These are phyloP conservation scores for carrot (Daucus carota) DNA, from an alignment of 129 eudicot genomes.

Conservation along the genomic window DNA sequence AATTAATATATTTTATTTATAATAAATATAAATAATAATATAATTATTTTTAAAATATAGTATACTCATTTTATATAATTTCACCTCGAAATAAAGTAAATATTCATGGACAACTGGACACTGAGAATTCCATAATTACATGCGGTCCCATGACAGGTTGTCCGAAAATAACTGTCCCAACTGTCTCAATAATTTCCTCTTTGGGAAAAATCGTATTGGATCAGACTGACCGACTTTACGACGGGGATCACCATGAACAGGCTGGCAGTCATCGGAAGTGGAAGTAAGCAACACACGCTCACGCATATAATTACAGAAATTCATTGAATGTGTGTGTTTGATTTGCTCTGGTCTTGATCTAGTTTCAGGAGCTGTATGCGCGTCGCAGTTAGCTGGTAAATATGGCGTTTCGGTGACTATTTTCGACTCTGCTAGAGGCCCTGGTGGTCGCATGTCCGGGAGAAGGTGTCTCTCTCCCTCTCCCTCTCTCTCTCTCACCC, in stretches of 20 bases:
- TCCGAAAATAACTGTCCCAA: neutral
- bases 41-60: no score
- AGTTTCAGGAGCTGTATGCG: slow-evolving; percentile 98
- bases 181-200: neutral
- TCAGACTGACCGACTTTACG: neutral
- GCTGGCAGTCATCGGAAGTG: slow-evolving; percentile 88
- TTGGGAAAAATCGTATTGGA: neutral
- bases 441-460: slow-evolving; percentile 95
- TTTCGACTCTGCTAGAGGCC: slow-evolving; percentile 84
- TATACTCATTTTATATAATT: no score
- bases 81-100: no score
- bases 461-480: slow-evolving; percentile 56
- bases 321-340: neutral
- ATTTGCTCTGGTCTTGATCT: slow-evolving; percentile 1
- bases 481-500: no score
- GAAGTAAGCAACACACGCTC: slow-evolving; percentile 40
- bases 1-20: no score
- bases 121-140: no score
- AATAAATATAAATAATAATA: no score
- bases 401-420: slow-evolving; percentile 75
- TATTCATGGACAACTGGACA: no score
- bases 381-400: slow-evolving; percentile 57
- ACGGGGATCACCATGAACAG: slow-evolving; percentile 32
- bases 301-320: neutral
- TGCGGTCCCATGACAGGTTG: slow-evolving; percentile 2